phyloP scores from a whole-genome alignment of 768 basidiomycete species.

The Floccularia luteovirens region DNA sequence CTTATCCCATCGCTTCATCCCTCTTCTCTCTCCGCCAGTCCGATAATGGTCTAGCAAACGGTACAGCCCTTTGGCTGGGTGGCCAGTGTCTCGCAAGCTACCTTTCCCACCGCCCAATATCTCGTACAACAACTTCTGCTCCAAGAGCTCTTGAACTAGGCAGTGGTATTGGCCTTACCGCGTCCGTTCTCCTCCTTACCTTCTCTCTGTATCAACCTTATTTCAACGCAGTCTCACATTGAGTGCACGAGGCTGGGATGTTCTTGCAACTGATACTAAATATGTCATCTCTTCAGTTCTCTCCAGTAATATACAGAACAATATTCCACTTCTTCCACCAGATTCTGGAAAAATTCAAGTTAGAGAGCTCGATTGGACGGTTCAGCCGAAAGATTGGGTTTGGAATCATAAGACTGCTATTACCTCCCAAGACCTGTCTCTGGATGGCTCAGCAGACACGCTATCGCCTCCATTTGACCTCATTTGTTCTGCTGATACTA shows the following conservation, averaged over 20 bases:
- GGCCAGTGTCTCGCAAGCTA: constrained; percentile 69
- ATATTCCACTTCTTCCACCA: constrained; percentile 24
- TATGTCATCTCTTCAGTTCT: constrained; percentile 61
- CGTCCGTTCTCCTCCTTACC: constrained; percentile 35
- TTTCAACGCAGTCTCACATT: constrained; percentile 46
- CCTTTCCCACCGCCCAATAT: constrained; percentile 28
- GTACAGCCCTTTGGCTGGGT: constrained; percentile 80
- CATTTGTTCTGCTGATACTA: constrained; percentile 78
- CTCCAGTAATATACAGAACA: constrained; percentile 48
- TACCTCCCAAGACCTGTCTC: constrained; percentile 17
- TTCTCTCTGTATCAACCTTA: constrained; percentile 6
- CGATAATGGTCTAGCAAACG: constrained; percentile 60
- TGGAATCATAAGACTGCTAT: constrained; percentile 39
- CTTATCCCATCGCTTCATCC: constrained; percentile 25
- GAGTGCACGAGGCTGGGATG: constrained; percentile 62
- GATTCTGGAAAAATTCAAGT: constrained; percentile 44
- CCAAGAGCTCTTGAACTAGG: constrained; percentile 67
- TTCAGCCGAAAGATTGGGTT: constrained; percentile 43
- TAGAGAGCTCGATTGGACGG: constrained; percentile 66
- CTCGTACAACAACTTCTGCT: constrained; percentile 10
- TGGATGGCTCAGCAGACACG: constrained; percentile 10
- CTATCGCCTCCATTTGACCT: constrained; percentile 58
- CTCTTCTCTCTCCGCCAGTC: constrained; percentile 47
- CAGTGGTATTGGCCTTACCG: constrained; percentile 73
- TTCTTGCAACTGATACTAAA: constrained; percentile 69